Conservation (phyloP, 176 grass and related monocot genomes). For the Oryza glaberrima region DNA sequence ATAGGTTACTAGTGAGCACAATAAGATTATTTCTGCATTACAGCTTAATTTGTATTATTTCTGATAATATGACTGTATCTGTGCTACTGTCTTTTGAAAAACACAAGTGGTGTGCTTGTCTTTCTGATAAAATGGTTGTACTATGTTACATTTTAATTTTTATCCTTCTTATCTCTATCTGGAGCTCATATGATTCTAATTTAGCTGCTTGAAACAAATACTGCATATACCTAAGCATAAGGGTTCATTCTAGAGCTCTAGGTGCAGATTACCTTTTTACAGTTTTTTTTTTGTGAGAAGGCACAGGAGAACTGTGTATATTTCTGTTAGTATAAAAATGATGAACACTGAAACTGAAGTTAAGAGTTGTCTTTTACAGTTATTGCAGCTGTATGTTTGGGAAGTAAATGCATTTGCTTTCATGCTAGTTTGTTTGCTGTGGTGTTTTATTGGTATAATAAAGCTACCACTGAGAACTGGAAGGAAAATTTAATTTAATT, state of each 20-base stretch:
- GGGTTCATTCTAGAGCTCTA: neutral
- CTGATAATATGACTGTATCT: neutral
- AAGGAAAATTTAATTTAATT: conserved; percentile 2
- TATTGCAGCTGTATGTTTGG: neutral
- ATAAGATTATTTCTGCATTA: conserved; percentile 1
- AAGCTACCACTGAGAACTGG: conserved; percentile 9
- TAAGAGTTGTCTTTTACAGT: neutral
- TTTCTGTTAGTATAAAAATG: neutral
- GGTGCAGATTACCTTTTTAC: neutral
- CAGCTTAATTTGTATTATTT: conserved; percentile 2
- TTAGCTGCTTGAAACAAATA: conserved; percentile 17
- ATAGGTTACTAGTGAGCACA: conserved; percentile 1
- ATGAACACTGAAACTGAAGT: neutral
- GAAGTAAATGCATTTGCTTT: too few species aligned
- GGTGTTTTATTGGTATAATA: too few species aligned
- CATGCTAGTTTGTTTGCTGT: too few species aligned
- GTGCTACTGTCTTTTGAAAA: conserved; percentile 1
- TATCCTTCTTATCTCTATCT: conserved; percentile 21
- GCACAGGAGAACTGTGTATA: neutral
- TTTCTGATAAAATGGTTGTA: neutral
- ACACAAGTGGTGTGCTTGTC: neutral
- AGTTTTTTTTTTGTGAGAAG: neutral
- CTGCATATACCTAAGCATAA: conserved; percentile 7
- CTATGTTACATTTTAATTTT: conserved; percentile 11
- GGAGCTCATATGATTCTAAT: neutral